Conservation (phyloP, 2,329 filamentous ascomycete genomes). For the Colletotrichum noveboracense region DNA sequence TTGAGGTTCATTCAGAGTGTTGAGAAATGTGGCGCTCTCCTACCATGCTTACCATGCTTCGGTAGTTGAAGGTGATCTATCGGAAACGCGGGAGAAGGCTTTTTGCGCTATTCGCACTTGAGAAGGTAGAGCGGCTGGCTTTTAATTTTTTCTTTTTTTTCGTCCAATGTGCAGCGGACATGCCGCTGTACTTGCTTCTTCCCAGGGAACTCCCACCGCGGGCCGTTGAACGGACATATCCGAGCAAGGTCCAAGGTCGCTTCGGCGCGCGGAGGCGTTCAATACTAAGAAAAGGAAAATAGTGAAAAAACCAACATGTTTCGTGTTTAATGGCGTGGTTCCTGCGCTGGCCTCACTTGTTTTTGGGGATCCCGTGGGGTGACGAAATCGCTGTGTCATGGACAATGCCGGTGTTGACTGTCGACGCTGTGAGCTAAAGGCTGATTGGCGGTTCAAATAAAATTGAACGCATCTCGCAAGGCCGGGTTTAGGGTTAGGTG, state of each 20-base stretch:
- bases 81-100: background rate
- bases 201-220: background rate
- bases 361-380: background rate
- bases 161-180: background rate
- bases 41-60: background rate
- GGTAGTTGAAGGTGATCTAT: background rate
- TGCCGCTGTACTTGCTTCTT: background rate
- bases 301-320: background rate
- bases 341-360: background rate
- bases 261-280: background rate
- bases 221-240: constrained; percentile 7
- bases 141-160: background rate
- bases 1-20: background rate
- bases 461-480: background rate
- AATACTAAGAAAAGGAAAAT: background rate
- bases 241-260: background rate
- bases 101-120: background rate
- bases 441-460: background rate
- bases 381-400: background rate
- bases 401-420: background rate
- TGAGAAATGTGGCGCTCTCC: background rate
- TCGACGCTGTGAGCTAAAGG: background rate
- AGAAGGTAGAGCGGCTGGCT: background rate
- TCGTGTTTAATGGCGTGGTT: background rate
- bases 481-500: background rate